Percentiles rank a stretch among this genome's conserved stretches.
These are phyloP conservation scores for Cladosporium austrohemisphaericum DNA, from an alignment of 2,329 filamentous ascomycete species.

Conservation along the genomic window DNA sequence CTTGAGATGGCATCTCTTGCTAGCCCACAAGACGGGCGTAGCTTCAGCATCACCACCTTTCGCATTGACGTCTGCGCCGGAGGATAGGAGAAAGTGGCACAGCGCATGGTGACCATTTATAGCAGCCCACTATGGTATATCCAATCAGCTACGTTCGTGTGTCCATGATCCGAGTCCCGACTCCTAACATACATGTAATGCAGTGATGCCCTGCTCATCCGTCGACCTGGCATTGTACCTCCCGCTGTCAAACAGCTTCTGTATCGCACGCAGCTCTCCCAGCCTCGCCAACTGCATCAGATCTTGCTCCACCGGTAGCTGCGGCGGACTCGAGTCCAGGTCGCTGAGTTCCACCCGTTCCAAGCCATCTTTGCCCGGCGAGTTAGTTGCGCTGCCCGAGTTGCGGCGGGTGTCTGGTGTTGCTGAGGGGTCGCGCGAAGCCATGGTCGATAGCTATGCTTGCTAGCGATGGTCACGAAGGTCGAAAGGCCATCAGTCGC, in stretches of 20 bases:
- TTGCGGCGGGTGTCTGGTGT: constrained; percentile 15
- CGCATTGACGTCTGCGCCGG: constrained; percentile 84
- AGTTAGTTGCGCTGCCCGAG: constrained; percentile 19
- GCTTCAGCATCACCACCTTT: constrained; percentile 94
- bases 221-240: constrained; percentile 77
- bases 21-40: constrained; percentile 94
- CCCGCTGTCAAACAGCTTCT: constrained; percentile 80
- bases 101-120: constrained; percentile 98
- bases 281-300: constrained; percentile 93
- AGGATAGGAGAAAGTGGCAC: constrained; percentile 88
- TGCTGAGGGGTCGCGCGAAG: constrained; percentile 19
- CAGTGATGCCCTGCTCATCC: constrained; percentile 92
- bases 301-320: constrained; percentile 63
- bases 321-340: constrained; percentile 32
- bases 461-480: background rate
- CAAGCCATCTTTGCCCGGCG: constrained; percentile 30
- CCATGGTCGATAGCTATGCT: constrained; percentile 16
- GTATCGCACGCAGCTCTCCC: constrained; percentile 81
- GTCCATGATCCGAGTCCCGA: background rate
- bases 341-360: constrained; percentile 35
- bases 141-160: constrained; percentile 7
- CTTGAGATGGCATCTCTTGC: constrained; percentile 94
- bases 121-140: constrained; percentile 74
- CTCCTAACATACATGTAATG: constrained; percentile 72
- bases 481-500: background rate